Evolutionary conservation across 2,329 filamentous ascomycete species (phyloP).

Genomic region (Aspergillus eucalypticola): DNA sequence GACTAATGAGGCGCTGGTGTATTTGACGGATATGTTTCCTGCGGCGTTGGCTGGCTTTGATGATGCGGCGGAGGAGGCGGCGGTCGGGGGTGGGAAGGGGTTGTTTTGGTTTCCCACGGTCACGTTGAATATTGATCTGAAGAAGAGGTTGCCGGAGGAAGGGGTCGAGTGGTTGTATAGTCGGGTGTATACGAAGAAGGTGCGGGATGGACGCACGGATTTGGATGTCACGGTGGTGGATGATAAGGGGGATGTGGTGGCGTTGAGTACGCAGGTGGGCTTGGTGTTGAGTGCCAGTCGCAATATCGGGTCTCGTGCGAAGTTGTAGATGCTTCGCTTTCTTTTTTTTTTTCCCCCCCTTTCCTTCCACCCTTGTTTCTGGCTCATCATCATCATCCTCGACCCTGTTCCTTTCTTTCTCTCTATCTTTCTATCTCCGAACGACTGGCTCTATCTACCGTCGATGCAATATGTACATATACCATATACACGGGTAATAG

Average conservation of each 20-base stretch:
- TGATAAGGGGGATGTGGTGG: conserved; percentile 63
- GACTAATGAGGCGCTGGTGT: conserved; percentile 65
- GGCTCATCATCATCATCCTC: background rate
- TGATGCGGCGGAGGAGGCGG: conserved; percentile 30
- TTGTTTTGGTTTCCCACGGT: conserved; percentile 76
- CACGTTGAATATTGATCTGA: conserved; percentile 73
- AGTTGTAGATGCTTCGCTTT: conserved; percentile 19
- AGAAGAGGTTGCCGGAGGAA: conserved; percentile 66
- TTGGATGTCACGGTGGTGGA: conserved; percentile 70
- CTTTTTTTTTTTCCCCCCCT: background rate
- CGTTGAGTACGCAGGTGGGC: conserved; percentile 67
- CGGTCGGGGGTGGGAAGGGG: conserved; percentile 31
- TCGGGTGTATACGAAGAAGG: conserved; percentile 64
- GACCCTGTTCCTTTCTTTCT: background rate
- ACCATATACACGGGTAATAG: background rate
- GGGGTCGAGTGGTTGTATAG: conserved; percentile 74
- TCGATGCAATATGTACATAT: conserved; percentile 13
- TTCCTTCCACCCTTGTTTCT: no score
- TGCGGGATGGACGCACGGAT: conserved; percentile 73
- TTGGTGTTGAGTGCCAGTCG: conserved; percentile 64
- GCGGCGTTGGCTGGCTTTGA: conserved; percentile 60
- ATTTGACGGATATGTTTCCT: conserved; percentile 68
- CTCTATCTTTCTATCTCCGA: background rate
- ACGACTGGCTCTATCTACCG: background rate
- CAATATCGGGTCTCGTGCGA: conserved; percentile 56